A percentile compares a stretch with the other conserved stretches of the same genome.
Conservation (phyloP, 768 basidiomycete genomes). For the Gloeostereum incarnatum region DNA sequence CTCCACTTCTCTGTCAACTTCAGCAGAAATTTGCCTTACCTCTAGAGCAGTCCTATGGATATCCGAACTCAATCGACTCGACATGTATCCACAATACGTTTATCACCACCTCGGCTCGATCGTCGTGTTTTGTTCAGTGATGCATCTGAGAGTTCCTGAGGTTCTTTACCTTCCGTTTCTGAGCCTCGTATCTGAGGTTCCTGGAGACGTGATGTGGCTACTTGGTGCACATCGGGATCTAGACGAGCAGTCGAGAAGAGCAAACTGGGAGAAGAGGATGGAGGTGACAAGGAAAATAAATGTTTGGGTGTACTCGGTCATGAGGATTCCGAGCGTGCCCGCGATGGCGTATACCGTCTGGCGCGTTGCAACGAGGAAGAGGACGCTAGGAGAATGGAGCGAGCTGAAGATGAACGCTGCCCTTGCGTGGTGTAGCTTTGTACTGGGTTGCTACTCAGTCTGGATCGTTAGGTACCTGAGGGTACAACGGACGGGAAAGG, state of each 20-base stretch:
- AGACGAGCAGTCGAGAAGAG: no score
- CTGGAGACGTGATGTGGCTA: slow-evolving; percentile 13
- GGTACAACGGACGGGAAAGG: no score
- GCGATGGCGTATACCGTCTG: slow-evolving; percentile 1
- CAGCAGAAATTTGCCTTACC: slow-evolving; percentile 10
- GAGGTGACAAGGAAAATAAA: slow-evolving; percentile 1
- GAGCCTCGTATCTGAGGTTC: slow-evolving; percentile 11
- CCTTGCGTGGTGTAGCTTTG: neutral
- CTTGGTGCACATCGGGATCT: slow-evolving; percentile 9
- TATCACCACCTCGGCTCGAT: slow-evolving; percentile 11
- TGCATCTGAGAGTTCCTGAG: slow-evolving; percentile 8
- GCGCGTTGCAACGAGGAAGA: no score
- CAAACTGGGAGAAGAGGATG: no score
- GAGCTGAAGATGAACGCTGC: neutral
- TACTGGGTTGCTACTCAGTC: neutral
- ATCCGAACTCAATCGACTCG: slow-evolving; percentile 13
- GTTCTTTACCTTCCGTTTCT: slow-evolving; percentile 9
- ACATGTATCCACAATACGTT: slow-evolving; percentile 12
- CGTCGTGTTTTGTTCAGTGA: slow-evolving; percentile 10
- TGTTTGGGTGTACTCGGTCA: slow-evolving; percentile 1
- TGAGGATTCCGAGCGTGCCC: neutral
- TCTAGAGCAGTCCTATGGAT: slow-evolving; percentile 13
- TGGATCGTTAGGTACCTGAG: slow-evolving; percentile 2
- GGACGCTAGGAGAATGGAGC: neutral
- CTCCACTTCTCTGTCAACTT: slow-evolving; percentile 8